Conservation (phyloP, 129 eudicot genomes). For the Erigeron canadensis region DNA sequence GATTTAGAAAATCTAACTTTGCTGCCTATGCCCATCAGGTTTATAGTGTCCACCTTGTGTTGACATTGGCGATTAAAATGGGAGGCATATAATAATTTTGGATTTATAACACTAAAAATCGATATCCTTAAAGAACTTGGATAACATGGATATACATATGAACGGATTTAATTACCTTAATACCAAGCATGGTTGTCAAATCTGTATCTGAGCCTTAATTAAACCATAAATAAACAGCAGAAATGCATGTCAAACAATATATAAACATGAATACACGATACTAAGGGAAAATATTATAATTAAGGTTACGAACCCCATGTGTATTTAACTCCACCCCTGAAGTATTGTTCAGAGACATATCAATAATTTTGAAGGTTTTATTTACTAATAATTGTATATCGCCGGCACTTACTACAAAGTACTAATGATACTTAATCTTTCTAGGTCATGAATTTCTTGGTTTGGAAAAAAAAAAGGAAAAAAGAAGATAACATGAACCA, state of each 20-base stretch:
- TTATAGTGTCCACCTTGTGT: not conserved
- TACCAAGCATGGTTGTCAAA: constrained; percentile 1
- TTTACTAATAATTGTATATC: not conserved
- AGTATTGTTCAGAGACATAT: not conserved
- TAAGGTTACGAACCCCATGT: not conserved
- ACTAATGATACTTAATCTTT: not conserved
- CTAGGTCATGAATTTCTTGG: not conserved
- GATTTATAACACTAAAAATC: not conserved
- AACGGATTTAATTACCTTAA: not conserved
- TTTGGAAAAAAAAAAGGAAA: no score
- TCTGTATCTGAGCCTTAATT: not conserved
- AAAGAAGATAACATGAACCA: no score
- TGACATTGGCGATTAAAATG: not conserved
- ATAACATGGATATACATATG: not conserved
- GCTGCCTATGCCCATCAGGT: not conserved
- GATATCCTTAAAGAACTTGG: not conserved
- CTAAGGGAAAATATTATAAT: no score
- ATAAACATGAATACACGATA: no score
- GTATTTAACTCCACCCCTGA: constrained; percentile 1
- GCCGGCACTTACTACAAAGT: not conserved
- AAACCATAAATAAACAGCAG: no score
- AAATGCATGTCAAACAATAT: no score
- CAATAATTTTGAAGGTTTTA: not conserved
- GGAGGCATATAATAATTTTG: not conserved
- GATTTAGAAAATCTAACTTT: no score